Evolutionary conservation across 805 yeast species (phyloP), one percentile per base, ranked within the genome.

Genomic region (Schizosaccharomyces cryophilus): DNA sequence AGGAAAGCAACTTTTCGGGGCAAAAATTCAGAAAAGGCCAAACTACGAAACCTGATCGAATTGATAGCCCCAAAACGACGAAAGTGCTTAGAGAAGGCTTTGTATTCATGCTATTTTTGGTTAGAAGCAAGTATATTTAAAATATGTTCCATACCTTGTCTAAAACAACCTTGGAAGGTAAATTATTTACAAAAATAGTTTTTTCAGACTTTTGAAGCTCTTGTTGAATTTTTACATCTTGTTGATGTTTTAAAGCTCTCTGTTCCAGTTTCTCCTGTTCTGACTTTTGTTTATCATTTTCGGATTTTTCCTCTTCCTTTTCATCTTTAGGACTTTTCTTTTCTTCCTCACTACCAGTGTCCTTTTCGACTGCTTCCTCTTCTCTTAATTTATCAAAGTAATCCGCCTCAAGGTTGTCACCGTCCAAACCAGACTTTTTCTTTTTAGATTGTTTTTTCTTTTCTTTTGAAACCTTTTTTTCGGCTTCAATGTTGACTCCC

Each of bases 1-100:
- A 85, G 83, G 69, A 83, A 87, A 0, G 98, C 97, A 45, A 86
- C 88, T 68, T 88, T 90, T 69, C 96, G 80, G 61, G 97, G 97
- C 60, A 88, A 75, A 42, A 85, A 82, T 68, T 88, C 94, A 61
- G 84, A 81, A 65, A 89, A 87, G 2, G 95, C 86, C 65, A 93
- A 84, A 1, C 96, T 88, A 72, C 99, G 79, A 75, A 88, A 93
- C 70, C 99, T 78, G 60, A 88, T 76, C 13, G 95, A 85, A 59
- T 80, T 83, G 60, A 90, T 74, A 26, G 73, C 70, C 13, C 85
- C 85, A 61, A 68, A 62, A 7, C 63, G 61, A 24, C 61, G 40
- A 47, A 63, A 64, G 38, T 60, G 61, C 51, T 61, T 61, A 19
- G 24, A 11, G 5, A 56, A 56, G 3, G 42, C 11, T 51, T 62